Percentiles rank a stretch among this genome's conserved stretches.
Conservation (phyloP, 2,329 filamentous ascomycete species). For the Aspergillus pseudoglaucus region DNA sequence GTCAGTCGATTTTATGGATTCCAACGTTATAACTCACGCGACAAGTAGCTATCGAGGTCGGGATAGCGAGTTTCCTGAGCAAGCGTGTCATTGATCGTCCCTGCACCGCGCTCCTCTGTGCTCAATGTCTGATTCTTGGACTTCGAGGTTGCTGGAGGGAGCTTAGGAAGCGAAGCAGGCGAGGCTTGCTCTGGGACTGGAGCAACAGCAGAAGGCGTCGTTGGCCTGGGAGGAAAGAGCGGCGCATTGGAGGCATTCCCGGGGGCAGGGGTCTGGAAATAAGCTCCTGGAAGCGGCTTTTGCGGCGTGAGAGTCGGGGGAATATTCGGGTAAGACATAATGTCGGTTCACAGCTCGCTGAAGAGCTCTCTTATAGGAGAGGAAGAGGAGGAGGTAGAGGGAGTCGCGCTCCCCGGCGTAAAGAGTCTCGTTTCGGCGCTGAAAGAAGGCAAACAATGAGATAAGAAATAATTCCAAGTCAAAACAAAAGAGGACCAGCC, state of each 20-base stretch:
- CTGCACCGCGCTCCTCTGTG: slow-evolving; percentile 72
- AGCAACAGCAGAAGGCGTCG: slow-evolving; percentile 19
- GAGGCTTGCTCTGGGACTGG: slow-evolving; percentile 21
- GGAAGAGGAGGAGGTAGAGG: slow-evolving; percentile 1
- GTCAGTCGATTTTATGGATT: slow-evolving; percentile 19
- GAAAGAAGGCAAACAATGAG: slow-evolving; percentile 3
- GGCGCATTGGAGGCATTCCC: slow-evolving; percentile 31
- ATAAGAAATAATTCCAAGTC: background rate
- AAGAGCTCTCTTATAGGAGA: background rate
- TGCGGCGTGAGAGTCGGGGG: slow-evolving; percentile 29
- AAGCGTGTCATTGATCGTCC: slow-evolving; percentile 74
- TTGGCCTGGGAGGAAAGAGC: slow-evolving; percentile 25
- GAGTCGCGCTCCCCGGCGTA: slow-evolving; percentile 19
- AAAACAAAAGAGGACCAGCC: slow-evolving; percentile 1
- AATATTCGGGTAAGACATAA: slow-evolving; percentile 39
- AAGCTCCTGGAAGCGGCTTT: slow-evolving; percentile 37
- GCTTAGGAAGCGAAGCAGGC: slow-evolving; percentile 27
- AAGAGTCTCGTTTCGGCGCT: slow-evolving; percentile 12
- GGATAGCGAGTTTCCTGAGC: slow-evolving; percentile 73
- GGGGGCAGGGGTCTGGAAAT: slow-evolving; percentile 35
- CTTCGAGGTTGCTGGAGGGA: slow-evolving; percentile 33
- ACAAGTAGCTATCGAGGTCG: slow-evolving; percentile 81
- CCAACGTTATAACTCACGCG: slow-evolving; percentile 57
- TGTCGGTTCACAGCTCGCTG: slow-evolving; percentile 9
- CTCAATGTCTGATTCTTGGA: slow-evolving; percentile 50